Evolutionary conservation across 139 green algal species (phyloP).

Genomic region (Nannochloris sp.): DNA sequence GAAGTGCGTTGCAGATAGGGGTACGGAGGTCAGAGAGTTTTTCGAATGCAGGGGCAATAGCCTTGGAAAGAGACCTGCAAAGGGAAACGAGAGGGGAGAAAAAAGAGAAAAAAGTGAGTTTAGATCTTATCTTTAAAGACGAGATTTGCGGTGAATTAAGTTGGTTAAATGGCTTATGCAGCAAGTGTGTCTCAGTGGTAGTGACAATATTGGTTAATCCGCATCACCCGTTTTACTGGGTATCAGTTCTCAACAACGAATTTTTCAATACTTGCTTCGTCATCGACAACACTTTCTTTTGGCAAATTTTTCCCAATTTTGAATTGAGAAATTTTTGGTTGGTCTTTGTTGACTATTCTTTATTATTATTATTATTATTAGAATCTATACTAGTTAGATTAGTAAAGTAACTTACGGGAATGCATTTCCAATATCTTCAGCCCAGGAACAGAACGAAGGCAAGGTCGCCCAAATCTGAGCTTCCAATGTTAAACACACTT

Average conservation of each 20-base stretch:
- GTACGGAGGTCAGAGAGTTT: constrained; percentile 56
- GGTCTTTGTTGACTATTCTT: too few species aligned
- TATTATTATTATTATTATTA: not conserved
- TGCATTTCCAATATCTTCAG: constrained; percentile 43
- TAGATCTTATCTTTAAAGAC: not conserved
- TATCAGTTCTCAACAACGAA: constrained; percentile 51
- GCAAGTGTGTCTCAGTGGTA: constrained; percentile 39
- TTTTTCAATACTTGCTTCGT: constrained; percentile 17
- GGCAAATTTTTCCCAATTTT: too few species aligned
- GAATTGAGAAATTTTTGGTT: too few species aligned
- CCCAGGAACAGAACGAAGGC: constrained; percentile 71
- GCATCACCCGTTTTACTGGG: not conserved
- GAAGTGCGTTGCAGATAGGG: constrained; percentile 48
- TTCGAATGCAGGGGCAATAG: constrained; percentile 53
- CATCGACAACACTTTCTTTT: constrained; percentile 9
- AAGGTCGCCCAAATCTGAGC: constrained; percentile 79
- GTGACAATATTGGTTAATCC: constrained; percentile 42
- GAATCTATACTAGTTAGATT: not conserved
- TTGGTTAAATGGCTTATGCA: not conserved
- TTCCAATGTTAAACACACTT: constrained; percentile 40
- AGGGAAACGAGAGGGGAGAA: not conserved
- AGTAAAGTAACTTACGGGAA: constrained; percentile 18
- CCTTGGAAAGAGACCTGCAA: constrained; percentile 23
- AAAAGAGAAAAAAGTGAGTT: not conserved
- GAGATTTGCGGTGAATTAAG: not conserved